phyloP scores from a whole-genome alignment of 2,329 filamentous ascomycete species.

The Curvularia spicifera region DNA sequence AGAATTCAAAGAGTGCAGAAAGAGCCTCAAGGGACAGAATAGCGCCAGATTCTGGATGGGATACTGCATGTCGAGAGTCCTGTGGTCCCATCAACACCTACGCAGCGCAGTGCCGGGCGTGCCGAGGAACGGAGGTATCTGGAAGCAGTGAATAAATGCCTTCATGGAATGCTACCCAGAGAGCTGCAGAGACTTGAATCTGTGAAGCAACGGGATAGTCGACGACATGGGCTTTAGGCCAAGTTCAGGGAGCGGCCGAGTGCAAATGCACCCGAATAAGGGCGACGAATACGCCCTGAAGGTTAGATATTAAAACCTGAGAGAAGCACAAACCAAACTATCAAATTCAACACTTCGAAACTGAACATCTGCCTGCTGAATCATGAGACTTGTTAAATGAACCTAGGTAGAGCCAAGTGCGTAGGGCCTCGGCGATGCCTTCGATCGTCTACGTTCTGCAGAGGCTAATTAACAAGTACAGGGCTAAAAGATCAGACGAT shows the following conservation, averaged over 20 bases:
- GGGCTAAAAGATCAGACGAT: no score
- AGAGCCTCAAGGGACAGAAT: not conserved
- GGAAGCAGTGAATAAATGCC: not conserved
- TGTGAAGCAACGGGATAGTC: not conserved
- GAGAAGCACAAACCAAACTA: no score
- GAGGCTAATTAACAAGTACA: no score
- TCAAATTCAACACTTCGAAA: no score
- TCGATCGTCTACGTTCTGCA: no score
- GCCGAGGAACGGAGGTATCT: not conserved
- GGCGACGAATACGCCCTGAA: no score
- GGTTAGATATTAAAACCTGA: no score
- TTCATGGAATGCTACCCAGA: not conserved
- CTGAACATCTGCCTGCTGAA: no score
- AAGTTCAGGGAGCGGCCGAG: not conserved
- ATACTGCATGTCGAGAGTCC: not conserved
- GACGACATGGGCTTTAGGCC: conserved; percentile 37
- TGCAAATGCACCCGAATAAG: not conserved
- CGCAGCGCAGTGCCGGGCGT: not conserved
- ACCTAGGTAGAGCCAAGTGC: no score
- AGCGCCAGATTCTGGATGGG: not conserved
- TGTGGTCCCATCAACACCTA: not conserved
- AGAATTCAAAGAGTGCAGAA: not conserved
- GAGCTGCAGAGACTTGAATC: not conserved
- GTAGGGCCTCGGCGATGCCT: no score
- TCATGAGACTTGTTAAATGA: no score